Base-by-base conservation (phyloP, 768 basidiomycete genomes). In the Boletus pseudo-olivaceus region DNA sequence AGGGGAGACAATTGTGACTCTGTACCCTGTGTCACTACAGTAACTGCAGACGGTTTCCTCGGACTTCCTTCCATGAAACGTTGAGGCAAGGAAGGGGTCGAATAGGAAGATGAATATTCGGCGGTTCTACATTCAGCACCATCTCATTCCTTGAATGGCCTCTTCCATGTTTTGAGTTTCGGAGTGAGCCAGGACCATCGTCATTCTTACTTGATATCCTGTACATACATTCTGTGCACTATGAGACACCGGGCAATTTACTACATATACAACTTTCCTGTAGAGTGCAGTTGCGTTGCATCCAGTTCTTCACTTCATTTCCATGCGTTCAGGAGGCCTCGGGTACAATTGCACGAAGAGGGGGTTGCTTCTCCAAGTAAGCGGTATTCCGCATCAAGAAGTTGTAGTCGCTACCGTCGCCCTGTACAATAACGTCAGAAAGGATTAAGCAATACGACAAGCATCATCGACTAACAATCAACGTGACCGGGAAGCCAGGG, bases 401-500 rank as follows among this genome's bases (percentile, higher is more conserved):
- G 46, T 5, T 53, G 45, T 60, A 53, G 2, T 62, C 47, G 5
- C 56, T 58, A 10, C 67, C 71, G 15, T 72, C 60, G 11, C 67
- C 72, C 70, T 71, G 34, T n/a, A 44, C n/a, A 27, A 30, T 44
- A 23, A 5, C 4, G 20, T 59, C 39, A 54, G 62, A n/a, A 20
- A 32, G 14, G 7, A 30, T 11, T 7, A 20, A 39, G 10, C 1
- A 8, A 41, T 12, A 11, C 3, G 1, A 2, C n/a, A 19, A 27
- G n/a, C 9, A 40, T 32, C 45, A 29, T 53, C 17, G 15, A 67
- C 75, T 58, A 19, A 76, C 73, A 19, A 75, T 57, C 34, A 70
- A 2, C n/a, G 40, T 50, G 41, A 47, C 27, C 1, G 75, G 75
- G 67, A 78, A 78, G 5, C 78, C 78, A 33, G 50, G 52, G 38